These are phyloP conservation scores for Capronia epimyces DNA, from an alignment of 2,329 filamentous ascomycete genomes.

Conservation along the genomic window DNA sequence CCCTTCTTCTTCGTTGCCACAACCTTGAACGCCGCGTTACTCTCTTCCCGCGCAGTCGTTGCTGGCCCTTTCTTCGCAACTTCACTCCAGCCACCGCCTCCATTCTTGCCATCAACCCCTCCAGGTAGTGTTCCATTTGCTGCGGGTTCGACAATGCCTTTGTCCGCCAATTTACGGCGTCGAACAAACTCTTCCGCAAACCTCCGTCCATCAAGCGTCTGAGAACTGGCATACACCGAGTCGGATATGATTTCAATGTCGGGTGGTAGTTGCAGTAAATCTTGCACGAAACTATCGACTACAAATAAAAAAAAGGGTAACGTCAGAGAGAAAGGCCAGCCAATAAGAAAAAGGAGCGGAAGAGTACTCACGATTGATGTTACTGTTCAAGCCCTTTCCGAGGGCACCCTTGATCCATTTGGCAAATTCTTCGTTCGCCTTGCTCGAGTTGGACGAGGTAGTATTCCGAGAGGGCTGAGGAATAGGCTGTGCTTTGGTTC, in stretches of 20 bases:
- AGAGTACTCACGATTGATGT: conserved; percentile 57
- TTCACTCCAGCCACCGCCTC: conserved; percentile 80
- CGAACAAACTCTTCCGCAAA: conserved; percentile 93
- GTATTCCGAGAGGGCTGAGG: conserved; percentile 48
- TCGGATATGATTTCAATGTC: conserved; percentile 82
- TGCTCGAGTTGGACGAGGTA: conserved; percentile 44
- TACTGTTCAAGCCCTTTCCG: conserved; percentile 63
- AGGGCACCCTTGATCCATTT: conserved; percentile 86
- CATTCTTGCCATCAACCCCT: conserved; percentile 43
- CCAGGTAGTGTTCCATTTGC: conserved; percentile 45
- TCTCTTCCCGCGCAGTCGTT: conserved; percentile 45
- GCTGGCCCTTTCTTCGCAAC: conserved; percentile 83
- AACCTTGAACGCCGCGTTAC: conserved; percentile 66
- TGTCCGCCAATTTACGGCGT: conserved; percentile 87
- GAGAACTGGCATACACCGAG: conserved; percentile 77
- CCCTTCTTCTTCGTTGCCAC: conserved; percentile 89
- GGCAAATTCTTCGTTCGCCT: conserved; percentile 83
- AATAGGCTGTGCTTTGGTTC: conserved; percentile 49
- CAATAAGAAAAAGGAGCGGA: not conserved
- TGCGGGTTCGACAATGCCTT: conserved; percentile 69
- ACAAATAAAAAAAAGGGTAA: conserved; percentile 2
- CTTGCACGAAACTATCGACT: conserved; percentile 77
- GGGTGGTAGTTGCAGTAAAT: conserved; percentile 67
- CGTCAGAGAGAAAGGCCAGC: not conserved
- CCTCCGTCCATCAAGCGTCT: conserved; percentile 84